Conservation (phyloP, 2,329 filamentous ascomycete genomes). For the Fusarium guadeloupense region DNA sequence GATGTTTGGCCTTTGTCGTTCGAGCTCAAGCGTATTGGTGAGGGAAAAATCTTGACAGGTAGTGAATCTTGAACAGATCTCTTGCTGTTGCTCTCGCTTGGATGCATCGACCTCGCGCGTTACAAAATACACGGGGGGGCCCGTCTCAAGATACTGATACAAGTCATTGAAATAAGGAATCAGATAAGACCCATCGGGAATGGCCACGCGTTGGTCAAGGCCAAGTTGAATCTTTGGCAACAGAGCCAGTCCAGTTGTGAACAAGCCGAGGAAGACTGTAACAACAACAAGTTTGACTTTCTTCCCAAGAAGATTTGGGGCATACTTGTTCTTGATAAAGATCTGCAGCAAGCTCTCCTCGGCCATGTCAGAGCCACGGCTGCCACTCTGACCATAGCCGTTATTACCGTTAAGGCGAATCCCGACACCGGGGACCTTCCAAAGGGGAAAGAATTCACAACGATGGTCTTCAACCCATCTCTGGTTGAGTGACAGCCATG, state of each 20-base stretch:
- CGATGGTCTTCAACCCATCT: slow-evolving; percentile 86
- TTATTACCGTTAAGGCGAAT: slow-evolving; percentile 69
- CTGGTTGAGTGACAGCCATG: slow-evolving; percentile 91
- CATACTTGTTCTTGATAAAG: slow-evolving; percentile 91
- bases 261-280: slow-evolving; percentile 84
- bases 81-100: slow-evolving; percentile 77
- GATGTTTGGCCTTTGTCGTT: slow-evolving; percentile 86
- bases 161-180: slow-evolving; percentile 97
- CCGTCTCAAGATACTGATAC: slow-evolving; percentile 89
- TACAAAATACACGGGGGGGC: slow-evolving; percentile 96
- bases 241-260: slow-evolving; percentile 85
- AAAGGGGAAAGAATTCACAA: slow-evolving; percentile 91
- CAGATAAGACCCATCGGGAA: slow-evolving; percentile 92
- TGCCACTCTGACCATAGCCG: slow-evolving; percentile 63
- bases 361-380: slow-evolving; percentile 74
- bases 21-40: slow-evolving; percentile 90
- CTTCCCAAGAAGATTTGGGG: slow-evolving; percentile 80
- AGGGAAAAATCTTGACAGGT: slow-evolving; percentile 86
- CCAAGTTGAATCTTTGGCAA: slow-evolving; percentile 87
- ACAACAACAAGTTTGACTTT: slow-evolving; percentile 82
- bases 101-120: slow-evolving; percentile 84
- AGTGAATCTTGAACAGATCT: slow-evolving; percentile 90
- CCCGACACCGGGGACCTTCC: slow-evolving; percentile 79
- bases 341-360: slow-evolving; percentile 85
- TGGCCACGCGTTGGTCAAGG: slow-evolving; percentile 91